These are phyloP conservation scores for Celoporthe dispersa DNA, from an alignment of 2,329 filamentous ascomycete genomes.

Conservation along the genomic window DNA sequence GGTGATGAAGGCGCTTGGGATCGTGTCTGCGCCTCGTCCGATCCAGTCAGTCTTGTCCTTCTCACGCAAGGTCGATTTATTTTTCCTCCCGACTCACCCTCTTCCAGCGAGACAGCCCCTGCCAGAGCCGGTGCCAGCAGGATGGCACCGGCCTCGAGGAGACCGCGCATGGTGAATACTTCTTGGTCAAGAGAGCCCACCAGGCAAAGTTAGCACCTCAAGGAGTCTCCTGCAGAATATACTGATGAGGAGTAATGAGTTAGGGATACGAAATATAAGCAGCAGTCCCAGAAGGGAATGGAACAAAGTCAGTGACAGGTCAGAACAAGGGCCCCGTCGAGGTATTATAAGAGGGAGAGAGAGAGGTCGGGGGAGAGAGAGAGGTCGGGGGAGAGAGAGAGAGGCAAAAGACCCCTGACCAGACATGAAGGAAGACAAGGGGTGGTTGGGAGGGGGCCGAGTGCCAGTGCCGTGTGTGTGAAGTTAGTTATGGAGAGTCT, in stretches of 20 bases:
- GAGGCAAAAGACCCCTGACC: neutral
- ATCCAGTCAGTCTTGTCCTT: constrained; percentile 12
- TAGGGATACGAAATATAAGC: constrained; percentile 5
- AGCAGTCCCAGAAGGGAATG: constrained; percentile 22
- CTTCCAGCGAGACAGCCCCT: constrained; percentile 35
- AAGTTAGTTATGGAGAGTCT: neutral
- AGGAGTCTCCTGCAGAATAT: neutral
- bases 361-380: neutral
- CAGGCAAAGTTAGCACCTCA: neutral
- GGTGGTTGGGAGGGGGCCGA: neutral
- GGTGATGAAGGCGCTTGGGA: constrained; percentile 34
- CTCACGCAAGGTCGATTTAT: neutral
- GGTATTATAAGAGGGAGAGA: constrained; percentile 32
- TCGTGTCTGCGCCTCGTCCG: constrained; percentile 27
- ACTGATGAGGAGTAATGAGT: neutral
- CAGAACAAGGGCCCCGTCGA: constrained; percentile 28
- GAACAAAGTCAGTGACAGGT: constrained; percentile 28
- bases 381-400: neutral
- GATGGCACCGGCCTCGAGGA: constrained; percentile 41
- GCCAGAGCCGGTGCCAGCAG: constrained; percentile 43
- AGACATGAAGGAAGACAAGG: neutral
- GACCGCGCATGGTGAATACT: constrained; percentile 40
- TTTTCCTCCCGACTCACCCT: constrained; percentile 8
- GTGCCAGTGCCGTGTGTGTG: neutral
- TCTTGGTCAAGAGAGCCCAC: neutral